Percentiles rank a stretch among this genome's conserved stretches.
Evolutionary conservation across 495 filamentous ascomycete species (phyloP).

Genomic region (Friedmanniomyces simplex): DNA sequence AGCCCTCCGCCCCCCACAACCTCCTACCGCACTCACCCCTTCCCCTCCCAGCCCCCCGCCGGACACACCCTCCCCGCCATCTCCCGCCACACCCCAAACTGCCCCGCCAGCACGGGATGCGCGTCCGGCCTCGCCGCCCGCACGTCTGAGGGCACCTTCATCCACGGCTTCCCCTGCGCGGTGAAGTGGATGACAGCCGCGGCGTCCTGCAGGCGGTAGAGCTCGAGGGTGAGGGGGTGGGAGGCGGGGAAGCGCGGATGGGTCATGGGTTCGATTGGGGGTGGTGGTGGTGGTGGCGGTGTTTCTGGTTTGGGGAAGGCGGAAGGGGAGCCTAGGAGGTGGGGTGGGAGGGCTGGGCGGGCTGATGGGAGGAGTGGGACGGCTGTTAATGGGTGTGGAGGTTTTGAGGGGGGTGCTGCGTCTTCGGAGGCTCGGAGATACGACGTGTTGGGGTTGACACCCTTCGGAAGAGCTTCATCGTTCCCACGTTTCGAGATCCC

Average conservation of each 20-base stretch:
- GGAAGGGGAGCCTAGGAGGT: too few species aligned
- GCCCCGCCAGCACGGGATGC: slow-evolving; percentile 14
- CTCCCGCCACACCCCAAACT: slow-evolving; percentile 11
- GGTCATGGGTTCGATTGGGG: neutral
- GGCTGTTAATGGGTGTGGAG: too few species aligned
- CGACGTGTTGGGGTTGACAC: neutral
- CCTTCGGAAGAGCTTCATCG: neutral
- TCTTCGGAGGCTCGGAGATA: neutral
- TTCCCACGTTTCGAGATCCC: neutral
- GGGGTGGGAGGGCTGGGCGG: too few species aligned
- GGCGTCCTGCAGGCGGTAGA: slow-evolving; percentile 5
- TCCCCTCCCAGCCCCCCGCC: too few species aligned
- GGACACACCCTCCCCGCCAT: slow-evolving; percentile 13
- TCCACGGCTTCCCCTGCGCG: slow-evolving; percentile 18
- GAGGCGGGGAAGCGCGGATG: neutral
- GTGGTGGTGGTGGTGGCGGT: neutral
- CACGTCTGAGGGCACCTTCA: neutral
- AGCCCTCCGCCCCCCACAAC: too few species aligned
- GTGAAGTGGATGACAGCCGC: slow-evolving; percentile 15
- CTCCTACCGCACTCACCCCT: too few species aligned
- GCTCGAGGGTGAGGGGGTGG: slow-evolving; percentile 8
- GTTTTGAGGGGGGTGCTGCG: too few species aligned
- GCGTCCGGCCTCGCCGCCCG: slow-evolving; percentile 1
- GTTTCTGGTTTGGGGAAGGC: too few species aligned
- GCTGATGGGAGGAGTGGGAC: too few species aligned